Percentiles rank a stretch among this genome's conserved stretches.
Conservation (phyloP, 75 land plant species). For the Pinus taeda region DNA sequence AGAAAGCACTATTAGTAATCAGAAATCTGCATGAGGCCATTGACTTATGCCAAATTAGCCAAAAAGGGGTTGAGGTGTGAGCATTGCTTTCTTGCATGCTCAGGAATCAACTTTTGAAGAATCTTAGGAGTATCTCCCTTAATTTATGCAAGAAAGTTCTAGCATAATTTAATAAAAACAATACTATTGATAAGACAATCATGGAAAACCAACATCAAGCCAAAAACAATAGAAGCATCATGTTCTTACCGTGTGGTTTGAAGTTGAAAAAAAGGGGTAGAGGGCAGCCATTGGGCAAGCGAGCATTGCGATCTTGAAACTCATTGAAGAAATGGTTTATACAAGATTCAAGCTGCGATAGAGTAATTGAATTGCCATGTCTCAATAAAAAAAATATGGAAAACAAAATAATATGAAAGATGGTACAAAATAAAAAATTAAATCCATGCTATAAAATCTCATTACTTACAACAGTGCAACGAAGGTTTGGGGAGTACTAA, state of each 20-base stretch:
- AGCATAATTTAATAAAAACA: background rate
- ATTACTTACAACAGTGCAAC: constrained; percentile 58
- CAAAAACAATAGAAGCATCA: background rate
- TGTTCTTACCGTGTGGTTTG: constrained; percentile 49
- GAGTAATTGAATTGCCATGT: constrained; percentile 6
- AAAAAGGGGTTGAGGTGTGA: background rate
- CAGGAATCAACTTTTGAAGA: background rate
- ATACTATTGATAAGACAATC: background rate
- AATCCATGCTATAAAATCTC: background rate
- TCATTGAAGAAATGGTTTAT: constrained; percentile 79
- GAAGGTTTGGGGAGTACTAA: constrained; percentile 65
- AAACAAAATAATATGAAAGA: background rate
- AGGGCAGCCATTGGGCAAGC: constrained; percentile 58
- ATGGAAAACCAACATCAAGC: background rate
- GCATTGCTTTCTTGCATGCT: background rate
- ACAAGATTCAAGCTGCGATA: constrained; percentile 74
- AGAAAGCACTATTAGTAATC: too few relatives aligned
- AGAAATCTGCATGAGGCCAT: background rate
- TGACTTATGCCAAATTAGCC: background rate
- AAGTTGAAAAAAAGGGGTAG: constrained; percentile 77
- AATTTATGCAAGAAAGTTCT: background rate
- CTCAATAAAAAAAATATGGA: background rate
- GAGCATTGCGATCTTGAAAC: constrained; percentile 58
- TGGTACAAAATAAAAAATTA: background rate
- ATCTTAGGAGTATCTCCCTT: background rate